Conservation (phyloP, 352 stramenopile genomes). For the Blastocystis sp. region DNA sequence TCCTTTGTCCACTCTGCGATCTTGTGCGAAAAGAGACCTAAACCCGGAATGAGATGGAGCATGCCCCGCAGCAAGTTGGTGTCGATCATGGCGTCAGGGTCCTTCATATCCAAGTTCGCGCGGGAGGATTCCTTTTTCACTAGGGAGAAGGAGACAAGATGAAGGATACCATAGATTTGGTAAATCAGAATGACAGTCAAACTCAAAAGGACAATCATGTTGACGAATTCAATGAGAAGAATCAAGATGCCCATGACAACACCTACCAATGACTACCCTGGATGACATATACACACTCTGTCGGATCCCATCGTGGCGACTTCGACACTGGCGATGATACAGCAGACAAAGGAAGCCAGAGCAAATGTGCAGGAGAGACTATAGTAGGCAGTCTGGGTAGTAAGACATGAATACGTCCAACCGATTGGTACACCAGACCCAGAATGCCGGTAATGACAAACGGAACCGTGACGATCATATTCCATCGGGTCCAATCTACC, state of each 20-base stretch:
- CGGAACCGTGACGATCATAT: not conserved
- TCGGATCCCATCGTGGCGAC: not conserved
- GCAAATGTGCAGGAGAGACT: not conserved
- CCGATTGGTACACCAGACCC: not conserved
- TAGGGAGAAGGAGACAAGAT: not conserved
- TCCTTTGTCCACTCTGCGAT: not conserved
- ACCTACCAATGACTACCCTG: not conserved
- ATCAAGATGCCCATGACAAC: not conserved
- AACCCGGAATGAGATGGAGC: not conserved
- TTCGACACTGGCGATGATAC: not conserved
- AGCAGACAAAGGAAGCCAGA: not conserved
- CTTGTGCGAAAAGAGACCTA: not conserved
- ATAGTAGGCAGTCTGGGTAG: not conserved
- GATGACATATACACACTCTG: not conserved
- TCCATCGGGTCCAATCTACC: not conserved
- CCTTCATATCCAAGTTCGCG: not conserved
- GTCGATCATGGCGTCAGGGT: not conserved
- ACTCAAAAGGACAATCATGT: not conserved
- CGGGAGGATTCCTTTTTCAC: not conserved
- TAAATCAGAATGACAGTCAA: not conserved
- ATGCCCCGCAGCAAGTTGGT: not conserved
- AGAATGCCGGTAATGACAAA: not conserved
- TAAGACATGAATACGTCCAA: not conserved
- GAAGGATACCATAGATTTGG: not conserved
- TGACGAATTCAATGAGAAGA: not conserved